phyloP scores from a whole-genome alignment of 164 flowering plant species.

The Vitis riparia region DNA sequence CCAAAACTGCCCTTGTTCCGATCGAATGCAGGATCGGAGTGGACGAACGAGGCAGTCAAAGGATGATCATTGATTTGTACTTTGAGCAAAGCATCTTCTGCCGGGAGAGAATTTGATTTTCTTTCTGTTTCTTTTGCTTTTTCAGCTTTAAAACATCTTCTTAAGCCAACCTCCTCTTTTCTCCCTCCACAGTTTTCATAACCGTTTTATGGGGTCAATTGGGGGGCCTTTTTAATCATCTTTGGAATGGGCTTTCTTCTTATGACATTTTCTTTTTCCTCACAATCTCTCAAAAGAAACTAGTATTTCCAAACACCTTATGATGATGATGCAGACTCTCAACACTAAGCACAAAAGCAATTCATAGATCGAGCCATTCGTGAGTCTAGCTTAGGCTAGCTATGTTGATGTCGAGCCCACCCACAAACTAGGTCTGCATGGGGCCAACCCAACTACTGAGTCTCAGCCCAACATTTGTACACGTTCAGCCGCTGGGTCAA shows the following conservation, averaged over 20 bases:
- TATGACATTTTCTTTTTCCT: conserved; percentile 14
- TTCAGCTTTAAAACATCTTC: conserved; percentile 27
- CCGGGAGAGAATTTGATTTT: conserved; percentile 17
- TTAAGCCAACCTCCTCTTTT: conserved; percentile 2
- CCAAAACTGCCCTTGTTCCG: conserved; percentile 1
- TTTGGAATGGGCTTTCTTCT: not conserved
- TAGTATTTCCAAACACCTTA: conserved; percentile 1
- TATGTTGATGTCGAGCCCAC: too few relatives aligned
- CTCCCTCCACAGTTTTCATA: not conserved
- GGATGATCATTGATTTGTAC: conserved; percentile 34
- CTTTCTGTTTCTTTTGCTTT: conserved; percentile 34
- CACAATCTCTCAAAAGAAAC: conserved; percentile 5
- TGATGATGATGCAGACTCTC: too few relatives aligned
- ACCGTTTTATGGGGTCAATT: conserved; percentile 3
- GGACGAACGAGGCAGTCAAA: conserved; percentile 39
- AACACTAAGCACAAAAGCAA: too few relatives aligned
- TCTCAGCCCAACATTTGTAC: too few relatives aligned
- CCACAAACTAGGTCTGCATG: too few relatives aligned
- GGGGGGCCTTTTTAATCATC: not conserved
- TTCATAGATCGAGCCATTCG: too few relatives aligned
- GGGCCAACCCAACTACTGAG: too few relatives aligned
- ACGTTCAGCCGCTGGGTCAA: too few relatives aligned
- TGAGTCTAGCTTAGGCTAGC: too few relatives aligned
- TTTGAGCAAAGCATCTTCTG: conserved; percentile 40
- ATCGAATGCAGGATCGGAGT: not conserved